phyloP scores from a whole-genome alignment of 768 basidiomycete genomes.

The Pleurotus tuber-regium region DNA sequence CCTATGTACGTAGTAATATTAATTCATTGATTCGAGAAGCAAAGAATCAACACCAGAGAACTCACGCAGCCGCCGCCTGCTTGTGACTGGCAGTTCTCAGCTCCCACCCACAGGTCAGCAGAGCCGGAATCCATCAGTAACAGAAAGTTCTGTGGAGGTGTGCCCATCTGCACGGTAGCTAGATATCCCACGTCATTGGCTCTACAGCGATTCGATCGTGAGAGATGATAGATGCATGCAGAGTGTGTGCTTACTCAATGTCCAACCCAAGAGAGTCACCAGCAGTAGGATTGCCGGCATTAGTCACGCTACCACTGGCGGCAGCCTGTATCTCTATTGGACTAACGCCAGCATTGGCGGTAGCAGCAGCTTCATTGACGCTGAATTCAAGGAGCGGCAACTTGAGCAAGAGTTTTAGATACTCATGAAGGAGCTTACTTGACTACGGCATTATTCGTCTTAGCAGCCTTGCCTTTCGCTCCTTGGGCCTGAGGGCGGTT shows the following conservation, averaged over 20 bases:
- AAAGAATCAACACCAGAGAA: no score
- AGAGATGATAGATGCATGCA: no score
- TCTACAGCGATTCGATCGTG: slow-evolving; percentile 3
- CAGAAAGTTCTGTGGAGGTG: slow-evolving; percentile 43
- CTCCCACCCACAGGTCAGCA: slow-evolving; percentile 58
- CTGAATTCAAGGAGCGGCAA: background rate
- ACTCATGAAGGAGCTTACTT: background rate
- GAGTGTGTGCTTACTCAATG: slow-evolving; percentile 46
- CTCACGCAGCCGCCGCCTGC: slow-evolving; percentile 25
- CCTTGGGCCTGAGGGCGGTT: background rate
- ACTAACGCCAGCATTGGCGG: slow-evolving; percentile 5
- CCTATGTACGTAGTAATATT: slow-evolving; percentile 20
- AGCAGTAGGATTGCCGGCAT: background rate
- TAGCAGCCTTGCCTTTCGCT: background rate
- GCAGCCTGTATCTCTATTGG: background rate
- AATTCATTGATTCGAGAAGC: no score
- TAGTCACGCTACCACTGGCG: background rate
- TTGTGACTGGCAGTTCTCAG: slow-evolving; percentile 39
- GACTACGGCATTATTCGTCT: background rate
- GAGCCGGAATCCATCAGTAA: slow-evolving; percentile 64
- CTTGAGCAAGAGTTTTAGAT: background rate
- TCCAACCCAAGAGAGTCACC: slow-evolving; percentile 33
- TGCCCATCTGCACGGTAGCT: slow-evolving; percentile 36
- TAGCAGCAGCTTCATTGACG: background rate
- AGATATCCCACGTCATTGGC: slow-evolving; percentile 23